Conservation (phyloP, 805 yeast species). For the Saccharomycopsis javanensis region DNA sequence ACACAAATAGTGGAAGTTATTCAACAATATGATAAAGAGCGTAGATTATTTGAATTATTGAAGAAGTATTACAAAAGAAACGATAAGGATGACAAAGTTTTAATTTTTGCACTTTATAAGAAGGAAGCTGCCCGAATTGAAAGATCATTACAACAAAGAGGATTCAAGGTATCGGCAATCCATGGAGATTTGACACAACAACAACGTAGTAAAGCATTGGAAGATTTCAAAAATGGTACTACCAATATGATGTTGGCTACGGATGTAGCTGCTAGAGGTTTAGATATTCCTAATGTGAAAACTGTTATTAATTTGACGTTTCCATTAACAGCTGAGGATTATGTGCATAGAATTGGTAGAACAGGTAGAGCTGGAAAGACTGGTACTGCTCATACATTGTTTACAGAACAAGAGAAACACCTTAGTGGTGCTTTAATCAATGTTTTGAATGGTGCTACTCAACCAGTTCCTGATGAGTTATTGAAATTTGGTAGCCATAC, state of each 20-base stretch:
- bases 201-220: constrained; percentile 83
- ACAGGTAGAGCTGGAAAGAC: constrained; percentile 96
- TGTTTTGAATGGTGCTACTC: constrained; percentile 87
- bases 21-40: constrained; percentile 73
- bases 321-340: constrained; percentile 94
- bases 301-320: constrained; percentile 90
- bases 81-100: constrained; percentile 64
- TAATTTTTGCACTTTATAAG: constrained; percentile 90
- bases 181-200: constrained; percentile 93
- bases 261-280: constrained; percentile 96
- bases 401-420: constrained; percentile 95
- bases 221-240: constrained; percentile 72
- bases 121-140: constrained; percentile 94
- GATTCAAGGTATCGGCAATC: constrained; percentile 80
- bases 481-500: constrained; percentile 96
- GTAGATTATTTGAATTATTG: constrained; percentile 59
- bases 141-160: constrained; percentile 57
- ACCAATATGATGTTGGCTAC: constrained; percentile 81
- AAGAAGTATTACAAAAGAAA: constrained; percentile 64
- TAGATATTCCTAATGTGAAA: constrained; percentile 95
- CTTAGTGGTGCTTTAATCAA: constrained; percentile 90
- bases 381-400: constrained; percentile 90
- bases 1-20: constrained; percentile 90
- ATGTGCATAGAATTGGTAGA: constrained; percentile 95
- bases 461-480: constrained; percentile 90